A percentile compares a stretch with the other conserved stretches of the same genome.
These are phyloP conservation scores for Phytophthora cactorum DNA, from an alignment of 352 stramenopile genomes.

Conservation along the genomic window DNA sequence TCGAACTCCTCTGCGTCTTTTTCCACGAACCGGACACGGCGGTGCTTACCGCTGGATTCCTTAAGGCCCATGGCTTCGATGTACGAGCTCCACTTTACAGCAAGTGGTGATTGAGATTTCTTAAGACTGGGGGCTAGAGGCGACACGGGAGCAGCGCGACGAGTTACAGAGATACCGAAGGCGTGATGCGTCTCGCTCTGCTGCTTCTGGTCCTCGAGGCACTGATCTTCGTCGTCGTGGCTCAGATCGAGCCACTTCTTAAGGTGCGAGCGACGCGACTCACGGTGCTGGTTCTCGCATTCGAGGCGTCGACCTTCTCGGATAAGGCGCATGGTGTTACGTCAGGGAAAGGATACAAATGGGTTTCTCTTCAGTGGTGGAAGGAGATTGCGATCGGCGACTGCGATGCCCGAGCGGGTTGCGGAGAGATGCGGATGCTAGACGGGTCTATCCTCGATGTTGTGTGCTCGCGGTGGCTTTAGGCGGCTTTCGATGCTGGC, in stretches of 20 bases:
- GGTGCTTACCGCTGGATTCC: slow-evolving; percentile 37
- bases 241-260: slow-evolving; percentile 41
- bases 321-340: slow-evolving; percentile 36
- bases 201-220: slow-evolving; percentile 20
- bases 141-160: slow-evolving; percentile 19
- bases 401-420: slow-evolving; percentile 12
- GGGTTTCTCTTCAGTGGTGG: background rate
- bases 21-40: slow-evolving; percentile 61
- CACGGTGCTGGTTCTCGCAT: slow-evolving; percentile 41
- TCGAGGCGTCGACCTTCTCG: slow-evolving; percentile 36
- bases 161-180: slow-evolving; percentile 17
- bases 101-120: slow-evolving; percentile 50
- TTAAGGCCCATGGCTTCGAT: slow-evolving; percentile 56
- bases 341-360: background rate
- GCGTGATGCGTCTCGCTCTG: slow-evolving; percentile 13
- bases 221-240: slow-evolving; percentile 11
- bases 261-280: slow-evolving; percentile 38
- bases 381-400: slow-evolving; percentile 14
- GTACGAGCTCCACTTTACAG: slow-evolving; percentile 62
- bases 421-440: slow-evolving; percentile 16
- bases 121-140: slow-evolving; percentile 63
- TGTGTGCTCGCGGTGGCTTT: slow-evolving; percentile 3
- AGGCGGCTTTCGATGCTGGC: slow-evolving; percentile 9
- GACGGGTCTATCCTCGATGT: slow-evolving; percentile 3
- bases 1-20: slow-evolving; percentile 45